Evolutionary conservation across 2,329 filamentous ascomycete genomes (phyloP).

Genomic region (Apiospora hydei): DNA sequence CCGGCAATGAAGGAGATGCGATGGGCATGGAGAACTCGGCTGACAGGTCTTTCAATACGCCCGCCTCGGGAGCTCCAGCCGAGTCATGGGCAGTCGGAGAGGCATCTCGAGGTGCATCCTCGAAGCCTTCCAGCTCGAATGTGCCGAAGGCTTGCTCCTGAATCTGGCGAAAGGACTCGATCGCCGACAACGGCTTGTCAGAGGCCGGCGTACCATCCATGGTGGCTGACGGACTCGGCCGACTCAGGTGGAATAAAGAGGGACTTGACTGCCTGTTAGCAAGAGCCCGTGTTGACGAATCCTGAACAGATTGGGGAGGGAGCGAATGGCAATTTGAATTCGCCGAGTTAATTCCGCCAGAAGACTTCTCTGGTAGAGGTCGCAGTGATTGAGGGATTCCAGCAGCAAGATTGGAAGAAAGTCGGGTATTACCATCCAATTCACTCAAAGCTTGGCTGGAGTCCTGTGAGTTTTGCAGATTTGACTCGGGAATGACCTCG

Average conservation of each 20-base stretch:
- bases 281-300: neutral
- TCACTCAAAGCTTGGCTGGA: conserved; percentile 38
- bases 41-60: neutral
- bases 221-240: conserved; percentile 4
- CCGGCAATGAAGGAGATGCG: conserved; percentile 30
- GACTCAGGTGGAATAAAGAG: neutral
- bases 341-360: conserved; percentile 5
- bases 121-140: conserved; percentile 8
- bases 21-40: conserved; percentile 26
- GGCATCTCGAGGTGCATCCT: neutral
- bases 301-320: neutral
- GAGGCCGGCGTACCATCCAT: conserved; percentile 27
- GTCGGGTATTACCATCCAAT: conserved; percentile 38
- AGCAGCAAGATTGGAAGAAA: conserved; percentile 30
- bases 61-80: neutral
- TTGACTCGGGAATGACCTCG: conserved; percentile 30
- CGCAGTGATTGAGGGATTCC: conserved; percentile 25
- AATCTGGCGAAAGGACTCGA: conserved; percentile 37
- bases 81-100: neutral
- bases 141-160: conserved; percentile 34
- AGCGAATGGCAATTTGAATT: neutral
- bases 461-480: conserved; percentile 30
- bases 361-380: conserved; percentile 25
- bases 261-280: conserved; percentile 17
- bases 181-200: conserved; percentile 31